Evolutionary conservation across 768 basidiomycete species (phyloP), one percentile per base, ranked within the genome.

Genomic region (Lentinula guzmanii): DNA sequence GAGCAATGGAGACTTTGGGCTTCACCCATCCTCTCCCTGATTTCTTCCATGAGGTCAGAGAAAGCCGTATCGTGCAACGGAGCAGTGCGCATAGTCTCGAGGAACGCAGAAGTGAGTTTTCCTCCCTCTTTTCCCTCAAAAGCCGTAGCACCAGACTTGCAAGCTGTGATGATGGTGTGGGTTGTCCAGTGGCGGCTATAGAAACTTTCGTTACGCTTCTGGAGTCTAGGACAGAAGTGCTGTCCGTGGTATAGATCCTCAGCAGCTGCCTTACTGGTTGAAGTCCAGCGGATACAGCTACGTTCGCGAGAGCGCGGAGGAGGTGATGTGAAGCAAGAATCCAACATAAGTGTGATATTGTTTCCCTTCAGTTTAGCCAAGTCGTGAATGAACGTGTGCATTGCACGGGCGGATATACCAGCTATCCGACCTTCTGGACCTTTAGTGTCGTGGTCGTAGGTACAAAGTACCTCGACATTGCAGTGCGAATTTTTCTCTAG

Each of bases 321-420:
- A 16, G 75, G 72, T 11, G 79, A 73, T 9, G 82, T 77, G 72
- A 88, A 87, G 65, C 84, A 88, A 65, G 82, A 80, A 70, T 89
- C 87, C 24, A 89, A 74, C 60, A 89, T 77, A 61, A 89, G 70
- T 1, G 87, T 86, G 70, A 90, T 83, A 62, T 90, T 90, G 69
- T 89, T 76, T 34, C 87, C 87, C 65, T 89, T 90, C 50, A 72
- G 73, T 28, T 72, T 71, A 16, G 77, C 73, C 43, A 90, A 79
- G 57, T 86, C 83, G 57, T 67, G 65, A n/a, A 90, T 71, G 77
- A 89, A 81, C 42, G 86, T 79, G 45, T 78, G 76, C 60, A 90
- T 72, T 9, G 87, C 87, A 53, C 83, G 82, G 71, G 88, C 87
- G 50, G 86, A 86, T 62, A 90, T 86, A 28, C 87, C 88, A 7